Evolutionary conservation across 2,329 filamentous ascomycete genomes (phyloP).

Genomic region (Diplodia scrobiculata): DNA sequence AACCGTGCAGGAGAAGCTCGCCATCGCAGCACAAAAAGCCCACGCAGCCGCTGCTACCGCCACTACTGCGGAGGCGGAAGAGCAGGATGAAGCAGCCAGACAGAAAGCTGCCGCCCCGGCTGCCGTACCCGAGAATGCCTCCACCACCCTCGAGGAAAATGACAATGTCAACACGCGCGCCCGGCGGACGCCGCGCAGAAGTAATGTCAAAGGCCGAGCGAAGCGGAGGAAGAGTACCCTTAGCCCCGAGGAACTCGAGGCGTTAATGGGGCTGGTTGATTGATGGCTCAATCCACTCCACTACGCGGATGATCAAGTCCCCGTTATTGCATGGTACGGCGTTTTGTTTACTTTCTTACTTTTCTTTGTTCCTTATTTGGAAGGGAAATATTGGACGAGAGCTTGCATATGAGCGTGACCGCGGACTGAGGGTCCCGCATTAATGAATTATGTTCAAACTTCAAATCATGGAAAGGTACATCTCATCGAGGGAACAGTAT

Average conservation of each 20-base stretch:
- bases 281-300: neutral
- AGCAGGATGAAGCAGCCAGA: constrained; percentile 33
- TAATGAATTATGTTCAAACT: constrained; percentile 7
- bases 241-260: constrained; percentile 72
- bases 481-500: neutral
- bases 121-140: neutral
- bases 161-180: constrained; percentile 39
- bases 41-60: constrained; percentile 46
- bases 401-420: neutral
- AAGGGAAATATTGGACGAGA: neutral
- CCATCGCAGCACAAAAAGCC: constrained; percentile 49
- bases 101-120: constrained; percentile 12
- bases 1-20: constrained; percentile 53
- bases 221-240: constrained; percentile 72
- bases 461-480: neutral
- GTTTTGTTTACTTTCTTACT: neutral
- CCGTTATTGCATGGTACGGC: neutral
- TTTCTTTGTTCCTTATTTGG: neutral
- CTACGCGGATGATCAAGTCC: too few relatives aligned
- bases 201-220: constrained; percentile 59
- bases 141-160: neutral
- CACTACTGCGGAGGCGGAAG: constrained; percentile 31
- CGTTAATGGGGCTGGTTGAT: constrained; percentile 40
- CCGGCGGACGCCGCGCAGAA: constrained; percentile 47
- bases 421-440: neutral